Conservation (phyloP, 768 basidiomycete genomes). For the Imleria badia region DNA sequence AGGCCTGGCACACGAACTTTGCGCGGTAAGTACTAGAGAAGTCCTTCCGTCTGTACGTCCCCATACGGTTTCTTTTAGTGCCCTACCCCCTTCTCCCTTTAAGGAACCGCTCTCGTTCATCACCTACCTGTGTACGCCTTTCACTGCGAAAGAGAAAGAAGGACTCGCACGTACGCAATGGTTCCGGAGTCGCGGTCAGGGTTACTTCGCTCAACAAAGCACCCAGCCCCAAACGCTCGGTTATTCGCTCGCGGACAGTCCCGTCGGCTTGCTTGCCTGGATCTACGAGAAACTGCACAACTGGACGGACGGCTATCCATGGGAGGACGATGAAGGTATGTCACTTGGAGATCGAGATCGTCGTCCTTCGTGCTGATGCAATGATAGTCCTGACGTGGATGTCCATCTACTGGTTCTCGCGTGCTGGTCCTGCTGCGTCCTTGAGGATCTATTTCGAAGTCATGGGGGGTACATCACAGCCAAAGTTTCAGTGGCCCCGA, state of each 20-base stretch:
- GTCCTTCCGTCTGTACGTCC: too few relatives aligned
- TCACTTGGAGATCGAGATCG: slow-evolving; percentile 5
- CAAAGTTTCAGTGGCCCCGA: too few relatives aligned
- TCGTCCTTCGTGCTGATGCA: not conserved
- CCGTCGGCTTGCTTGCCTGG: slow-evolving; percentile 51
- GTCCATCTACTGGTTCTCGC: slow-evolving; percentile 58
- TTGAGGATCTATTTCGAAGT: slow-evolving; percentile 58
- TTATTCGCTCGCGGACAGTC: slow-evolving; percentile 55
- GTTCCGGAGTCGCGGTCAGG: slow-evolving; percentile 22
- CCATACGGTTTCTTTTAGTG: slow-evolving; percentile 12
- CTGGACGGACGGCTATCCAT: slow-evolving; percentile 52
- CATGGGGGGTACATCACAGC: not conserved
- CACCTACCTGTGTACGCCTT: slow-evolving; percentile 23
- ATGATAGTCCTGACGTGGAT: slow-evolving; percentile 55
- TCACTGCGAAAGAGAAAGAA: slow-evolving; percentile 25
- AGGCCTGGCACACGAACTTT: slow-evolving; percentile 54
- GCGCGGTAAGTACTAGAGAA: slow-evolving; percentile 34
- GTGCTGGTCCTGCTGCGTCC: slow-evolving; percentile 55
- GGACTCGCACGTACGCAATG: slow-evolving; percentile 16
- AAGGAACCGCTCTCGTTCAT: slow-evolving; percentile 29
- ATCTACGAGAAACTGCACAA: slow-evolving; percentile 50
- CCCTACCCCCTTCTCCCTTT: slow-evolving; percentile 28
- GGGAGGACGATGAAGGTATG: slow-evolving; percentile 54
- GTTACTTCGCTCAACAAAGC: slow-evolving; percentile 31
- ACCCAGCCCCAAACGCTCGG: slow-evolving; percentile 53